Conservation (phyloP, 306 rosid species). For the Gastrolobium bilobum region DNA sequence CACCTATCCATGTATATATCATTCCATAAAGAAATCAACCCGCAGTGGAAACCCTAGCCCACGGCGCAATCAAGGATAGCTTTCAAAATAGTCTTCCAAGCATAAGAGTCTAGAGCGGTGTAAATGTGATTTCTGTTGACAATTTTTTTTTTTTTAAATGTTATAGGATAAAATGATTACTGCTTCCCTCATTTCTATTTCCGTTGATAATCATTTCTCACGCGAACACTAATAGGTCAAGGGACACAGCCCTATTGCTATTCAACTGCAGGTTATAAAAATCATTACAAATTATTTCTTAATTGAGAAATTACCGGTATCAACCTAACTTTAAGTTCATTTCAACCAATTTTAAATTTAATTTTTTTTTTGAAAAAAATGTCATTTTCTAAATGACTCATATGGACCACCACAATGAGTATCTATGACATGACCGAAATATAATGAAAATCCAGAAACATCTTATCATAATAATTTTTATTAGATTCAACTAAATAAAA, state of each 20-base stretch:
- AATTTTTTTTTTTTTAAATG: no score
- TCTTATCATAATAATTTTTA: background rate
- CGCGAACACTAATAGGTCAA: background rate
- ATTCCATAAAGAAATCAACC: background rate
- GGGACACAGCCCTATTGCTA: slow-evolving; percentile 20
- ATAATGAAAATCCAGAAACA: background rate
- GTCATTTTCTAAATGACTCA: no score
- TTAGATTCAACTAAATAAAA: background rate
- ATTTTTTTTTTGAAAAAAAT: no score
- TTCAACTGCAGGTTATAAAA: background rate
- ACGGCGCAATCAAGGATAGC: slow-evolving; percentile 15
- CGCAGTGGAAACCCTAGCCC: slow-evolving; percentile 37
- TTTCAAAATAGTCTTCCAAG: background rate
- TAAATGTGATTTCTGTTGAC: background rate
- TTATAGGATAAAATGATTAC: slow-evolving; percentile 18
- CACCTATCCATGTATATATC: background rate
- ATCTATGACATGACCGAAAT: background rate
- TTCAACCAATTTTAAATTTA: no score
- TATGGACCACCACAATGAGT: no score
- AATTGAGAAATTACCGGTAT: background rate
- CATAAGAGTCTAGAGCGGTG: background rate
- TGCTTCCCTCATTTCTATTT: slow-evolving; percentile 39
- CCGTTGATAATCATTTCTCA: slow-evolving; percentile 23
- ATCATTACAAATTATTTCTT: slow-evolving; percentile 28
- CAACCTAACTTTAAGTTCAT: background rate